Evolutionary conservation across 768 basidiomycete species (phyloP).

Genomic region (Sistotremastrum niveocremeum): DNA sequence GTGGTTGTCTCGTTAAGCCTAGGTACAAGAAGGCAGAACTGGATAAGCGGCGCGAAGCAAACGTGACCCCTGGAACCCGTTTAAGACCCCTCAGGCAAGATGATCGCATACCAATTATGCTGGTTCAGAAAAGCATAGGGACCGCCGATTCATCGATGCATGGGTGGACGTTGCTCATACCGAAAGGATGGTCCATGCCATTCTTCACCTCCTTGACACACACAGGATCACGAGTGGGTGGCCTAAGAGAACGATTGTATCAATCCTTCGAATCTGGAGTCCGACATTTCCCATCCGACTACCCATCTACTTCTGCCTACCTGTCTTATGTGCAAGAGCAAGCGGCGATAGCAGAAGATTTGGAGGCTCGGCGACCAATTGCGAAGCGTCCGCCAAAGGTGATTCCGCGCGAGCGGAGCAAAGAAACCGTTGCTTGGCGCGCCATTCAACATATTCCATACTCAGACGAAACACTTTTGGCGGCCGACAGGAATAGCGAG

Average conservation of each 20-base stretch:
- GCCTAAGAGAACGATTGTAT: conserved; percentile 68
- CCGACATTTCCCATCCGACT: conserved; percentile 73
- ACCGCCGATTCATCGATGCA: conserved; percentile 32
- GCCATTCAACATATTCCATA: conserved; percentile 14
- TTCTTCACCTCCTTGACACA: conserved; percentile 72
- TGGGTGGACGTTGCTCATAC: conserved; percentile 82
- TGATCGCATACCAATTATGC: conserved; percentile 68
- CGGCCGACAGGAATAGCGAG: conserved; percentile 1
- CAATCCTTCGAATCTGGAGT: conserved; percentile 74
- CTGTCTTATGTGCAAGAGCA: conserved; percentile 31
- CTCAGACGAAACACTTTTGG: too few species aligned
- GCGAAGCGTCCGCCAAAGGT: conserved; percentile 72
- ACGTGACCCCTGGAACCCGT: conserved; percentile 70
- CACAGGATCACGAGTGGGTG: conserved; percentile 76
- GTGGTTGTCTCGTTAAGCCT: conserved; percentile 42
- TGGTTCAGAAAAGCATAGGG: conserved; percentile 68
- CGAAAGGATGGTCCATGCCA: conserved; percentile 83
- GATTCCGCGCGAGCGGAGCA: conserved; percentile 44
- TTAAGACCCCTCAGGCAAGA: conserved; percentile 61
- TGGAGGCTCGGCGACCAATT: conserved; percentile 74
- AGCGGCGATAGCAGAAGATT: conserved; percentile 38
- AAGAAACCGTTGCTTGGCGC: conserved; percentile 38
- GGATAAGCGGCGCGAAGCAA: conserved; percentile 56
- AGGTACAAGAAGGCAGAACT: conserved; percentile 73
- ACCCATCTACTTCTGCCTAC: conserved; percentile 45